Evolutionary conservation across 495 filamentous ascomycete species (phyloP).

Genomic region (Neurospora tetrasperma): DNA sequence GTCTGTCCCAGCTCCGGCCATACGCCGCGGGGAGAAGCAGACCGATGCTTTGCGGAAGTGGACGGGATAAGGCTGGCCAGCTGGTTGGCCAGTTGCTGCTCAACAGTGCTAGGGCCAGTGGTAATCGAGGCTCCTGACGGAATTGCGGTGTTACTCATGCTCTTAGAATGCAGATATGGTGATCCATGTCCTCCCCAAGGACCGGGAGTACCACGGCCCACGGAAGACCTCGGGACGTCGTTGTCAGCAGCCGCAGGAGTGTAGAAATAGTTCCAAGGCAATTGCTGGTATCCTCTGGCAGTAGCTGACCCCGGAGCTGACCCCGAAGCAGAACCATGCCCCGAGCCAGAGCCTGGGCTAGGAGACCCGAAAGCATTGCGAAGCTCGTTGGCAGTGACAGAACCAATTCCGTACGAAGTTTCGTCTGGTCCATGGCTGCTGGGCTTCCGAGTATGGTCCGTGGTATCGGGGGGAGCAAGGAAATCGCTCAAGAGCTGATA

Average conservation of each 20-base stretch:
- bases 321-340: neutral
- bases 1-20: conserved; percentile 7
- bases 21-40: neutral
- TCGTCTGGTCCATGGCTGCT: conserved; percentile 15
- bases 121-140: neutral
- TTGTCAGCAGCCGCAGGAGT: conserved; percentile 21
- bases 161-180: conserved; percentile 10
- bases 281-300: conserved; percentile 27
- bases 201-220: neutral
- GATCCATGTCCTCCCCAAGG: conserved; percentile 5
- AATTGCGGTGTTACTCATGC: conserved; percentile 9
- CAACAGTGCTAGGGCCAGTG: neutral
- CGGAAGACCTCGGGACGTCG: neutral
- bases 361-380: conserved; percentile 18
- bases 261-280: conserved; percentile 37
- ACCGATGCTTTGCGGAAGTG: neutral
- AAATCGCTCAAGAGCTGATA: conserved; percentile 34
- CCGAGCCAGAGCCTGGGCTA: conserved; percentile 11
- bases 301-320: conserved; percentile 26
- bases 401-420: conserved; percentile 32
- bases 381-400: conserved; percentile 26
- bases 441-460: neutral
- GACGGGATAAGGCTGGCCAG: conserved; percentile 1
- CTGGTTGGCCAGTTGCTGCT: conserved; percentile 3
- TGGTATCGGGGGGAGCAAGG: conserved; percentile 24